phyloP scores from a whole-genome alignment of 2,329 filamentous ascomycete species.

The Trichophyton mentagrophytes region DNA sequence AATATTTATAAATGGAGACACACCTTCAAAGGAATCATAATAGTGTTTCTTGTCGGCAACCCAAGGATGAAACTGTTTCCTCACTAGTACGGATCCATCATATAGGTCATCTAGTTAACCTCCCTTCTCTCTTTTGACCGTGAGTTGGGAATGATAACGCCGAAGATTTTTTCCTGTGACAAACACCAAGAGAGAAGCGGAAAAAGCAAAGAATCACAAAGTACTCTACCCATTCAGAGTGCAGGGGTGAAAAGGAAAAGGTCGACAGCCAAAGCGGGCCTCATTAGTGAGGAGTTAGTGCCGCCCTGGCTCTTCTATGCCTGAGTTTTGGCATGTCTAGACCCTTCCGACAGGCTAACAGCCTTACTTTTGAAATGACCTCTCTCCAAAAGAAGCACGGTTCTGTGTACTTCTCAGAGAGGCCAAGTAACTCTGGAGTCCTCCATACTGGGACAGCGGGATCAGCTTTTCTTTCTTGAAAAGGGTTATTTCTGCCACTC shows the following conservation, averaged over 20 bases:
- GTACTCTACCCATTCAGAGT: not conserved
- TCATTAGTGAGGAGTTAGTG: conserved; percentile 1
- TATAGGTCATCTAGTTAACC: not conserved
- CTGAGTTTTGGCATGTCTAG: conserved; percentile 4
- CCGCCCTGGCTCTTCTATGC: not conserved
- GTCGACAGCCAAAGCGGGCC: not conserved
- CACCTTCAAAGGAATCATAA: not conserved
- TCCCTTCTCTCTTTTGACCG: not conserved
- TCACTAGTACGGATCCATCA: not conserved
- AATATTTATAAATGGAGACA: not conserved
- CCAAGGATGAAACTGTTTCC: not conserved
- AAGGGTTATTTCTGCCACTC: not conserved
- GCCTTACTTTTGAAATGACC: conserved; percentile 6
- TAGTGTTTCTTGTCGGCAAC: not conserved
- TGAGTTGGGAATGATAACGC: not conserved
- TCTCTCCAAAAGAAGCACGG: conserved; percentile 1
- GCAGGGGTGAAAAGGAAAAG: not conserved
- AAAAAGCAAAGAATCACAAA: not conserved
- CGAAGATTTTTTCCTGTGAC: not conserved
- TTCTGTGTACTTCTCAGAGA: not conserved
- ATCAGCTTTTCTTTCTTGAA: conserved; percentile 4
- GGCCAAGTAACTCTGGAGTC: not conserved
- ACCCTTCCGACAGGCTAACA: not conserved
- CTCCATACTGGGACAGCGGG: not conserved
- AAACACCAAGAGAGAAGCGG: not conserved